Percentiles rank a stretch among this genome's conserved stretches.
Conservation (phyloP, 129 eudicot genomes). For the Ambrosia artemisiifolia region DNA sequence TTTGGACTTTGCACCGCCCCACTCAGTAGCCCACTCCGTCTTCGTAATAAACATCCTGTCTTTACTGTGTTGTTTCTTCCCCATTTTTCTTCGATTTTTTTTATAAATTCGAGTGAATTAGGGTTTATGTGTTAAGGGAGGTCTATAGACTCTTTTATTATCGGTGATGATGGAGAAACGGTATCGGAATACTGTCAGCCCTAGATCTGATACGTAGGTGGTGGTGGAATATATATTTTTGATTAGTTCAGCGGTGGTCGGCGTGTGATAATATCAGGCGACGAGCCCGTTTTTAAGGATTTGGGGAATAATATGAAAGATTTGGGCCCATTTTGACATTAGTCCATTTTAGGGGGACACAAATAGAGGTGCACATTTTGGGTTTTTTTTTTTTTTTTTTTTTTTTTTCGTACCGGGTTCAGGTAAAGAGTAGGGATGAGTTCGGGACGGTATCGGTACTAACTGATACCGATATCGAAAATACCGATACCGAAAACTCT, state of each 20-base stretch:
- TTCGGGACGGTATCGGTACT: too few relatives aligned
- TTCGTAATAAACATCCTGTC: constrained; percentile 89
- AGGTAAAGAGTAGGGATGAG: too few relatives aligned
- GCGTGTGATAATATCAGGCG: neutral
- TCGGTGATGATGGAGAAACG: neutral
- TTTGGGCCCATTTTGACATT: neutral
- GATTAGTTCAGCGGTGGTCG: constrained; percentile 19
- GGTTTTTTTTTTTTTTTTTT: too few relatives aligned
- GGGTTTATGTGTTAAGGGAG: constrained; percentile 23
- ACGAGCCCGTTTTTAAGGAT: neutral
- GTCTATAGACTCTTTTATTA: neutral
- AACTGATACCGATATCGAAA: too few relatives aligned
- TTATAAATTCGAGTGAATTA: constrained; percentile 1
- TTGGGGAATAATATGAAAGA: neutral
- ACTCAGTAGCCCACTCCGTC: constrained; percentile 99
- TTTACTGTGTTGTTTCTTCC: constrained; percentile 99
- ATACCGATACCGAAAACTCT: too few relatives aligned
- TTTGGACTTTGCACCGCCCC: constrained; percentile 99
- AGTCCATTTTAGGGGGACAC: neutral
- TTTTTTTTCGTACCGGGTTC: too few relatives aligned
- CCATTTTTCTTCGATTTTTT: constrained; percentile 42
- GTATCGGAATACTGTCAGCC: neutral
- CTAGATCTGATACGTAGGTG: constrained; percentile 19
- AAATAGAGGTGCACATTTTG: too few relatives aligned
- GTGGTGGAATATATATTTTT: neutral